Conservation (phyloP, 768 basidiomycete genomes). For the Termitomyces sp. region DNA sequence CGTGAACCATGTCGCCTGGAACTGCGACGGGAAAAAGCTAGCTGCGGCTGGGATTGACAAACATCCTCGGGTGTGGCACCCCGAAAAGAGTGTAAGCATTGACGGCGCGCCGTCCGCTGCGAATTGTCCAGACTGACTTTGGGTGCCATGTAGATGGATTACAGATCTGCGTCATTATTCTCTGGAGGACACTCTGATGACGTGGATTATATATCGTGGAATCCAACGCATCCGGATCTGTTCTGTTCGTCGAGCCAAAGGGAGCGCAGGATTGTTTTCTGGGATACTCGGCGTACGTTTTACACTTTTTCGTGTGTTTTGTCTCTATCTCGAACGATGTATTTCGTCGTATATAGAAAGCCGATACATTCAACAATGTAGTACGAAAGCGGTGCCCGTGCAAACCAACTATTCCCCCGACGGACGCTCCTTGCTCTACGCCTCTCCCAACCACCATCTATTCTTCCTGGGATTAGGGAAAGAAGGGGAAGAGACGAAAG, state of each 20-base stretch:
- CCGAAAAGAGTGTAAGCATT: constrained; percentile 66
- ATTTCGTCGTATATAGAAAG: constrained; percentile 45
- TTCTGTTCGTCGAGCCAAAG: constrained; percentile 78
- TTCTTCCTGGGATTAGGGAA: constrained; percentile 57
- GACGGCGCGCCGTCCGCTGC: not conserved
- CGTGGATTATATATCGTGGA: constrained; percentile 82
- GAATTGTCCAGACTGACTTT: not conserved
- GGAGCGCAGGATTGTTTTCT: constrained; percentile 72
- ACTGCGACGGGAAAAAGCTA: constrained; percentile 75
- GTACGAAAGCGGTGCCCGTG: constrained; percentile 55
- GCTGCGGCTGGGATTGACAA: constrained; percentile 84
- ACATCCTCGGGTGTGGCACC: constrained; percentile 68
- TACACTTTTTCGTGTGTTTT: not conserved
- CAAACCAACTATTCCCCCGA: constrained; percentile 72
- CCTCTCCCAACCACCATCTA: constrained; percentile 54
- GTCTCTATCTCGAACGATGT: not conserved
- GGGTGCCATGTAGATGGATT: constrained; percentile 51
- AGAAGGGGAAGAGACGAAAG: constrained; percentile 43
- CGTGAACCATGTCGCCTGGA: constrained; percentile 81
- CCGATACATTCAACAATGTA: constrained; percentile 56
- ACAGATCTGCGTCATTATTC: constrained; percentile 57
- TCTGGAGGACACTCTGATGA: constrained; percentile 74
- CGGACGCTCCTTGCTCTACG: constrained; percentile 59
- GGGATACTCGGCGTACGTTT: constrained; percentile 76
- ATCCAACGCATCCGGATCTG: constrained; percentile 78